phyloP scores from a whole-genome alignment of 306 rosid genomes.

The Castanopsis chinensis region DNA sequence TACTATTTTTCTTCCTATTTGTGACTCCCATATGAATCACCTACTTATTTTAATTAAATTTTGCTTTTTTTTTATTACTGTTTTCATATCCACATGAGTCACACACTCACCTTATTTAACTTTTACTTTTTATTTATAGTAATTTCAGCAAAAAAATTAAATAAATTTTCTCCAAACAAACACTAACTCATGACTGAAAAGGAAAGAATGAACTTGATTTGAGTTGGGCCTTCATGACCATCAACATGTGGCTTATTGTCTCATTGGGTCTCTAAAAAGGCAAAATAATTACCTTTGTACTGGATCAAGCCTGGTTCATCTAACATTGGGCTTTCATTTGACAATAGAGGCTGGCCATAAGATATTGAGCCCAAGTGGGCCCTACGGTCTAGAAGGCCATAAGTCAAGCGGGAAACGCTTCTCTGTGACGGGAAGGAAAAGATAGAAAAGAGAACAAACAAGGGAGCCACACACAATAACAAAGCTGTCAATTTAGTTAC shows the following conservation, averaged over 20 bases:
- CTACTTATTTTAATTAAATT: too few species aligned
- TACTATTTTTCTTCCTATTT: too few species aligned
- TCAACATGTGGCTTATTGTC: neutral
- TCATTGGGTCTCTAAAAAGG: neutral
- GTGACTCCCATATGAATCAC: accelerated
- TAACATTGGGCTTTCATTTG: neutral
- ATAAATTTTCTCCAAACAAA: too few species aligned
- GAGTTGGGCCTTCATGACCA: neutral
- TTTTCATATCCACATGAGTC: too few species aligned
- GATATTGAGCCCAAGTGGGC: neutral
- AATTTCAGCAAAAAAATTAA: too few species aligned
- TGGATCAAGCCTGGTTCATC: neutral
- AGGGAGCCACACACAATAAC: neutral
- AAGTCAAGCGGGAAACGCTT: too few species aligned
- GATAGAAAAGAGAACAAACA: neutral
- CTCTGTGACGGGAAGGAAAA: neutral
- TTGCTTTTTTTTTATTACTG: too few species aligned
- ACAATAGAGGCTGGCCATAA: neutral
- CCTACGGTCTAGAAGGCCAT: too few species aligned
- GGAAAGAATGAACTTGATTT: neutral
- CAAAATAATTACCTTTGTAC: neutral
- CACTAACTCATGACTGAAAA: too few species aligned
- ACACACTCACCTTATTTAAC: too few species aligned
- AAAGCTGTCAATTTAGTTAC: neutral
- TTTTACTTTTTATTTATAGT: too few species aligned